These are phyloP conservation scores for Apostasia shenzhenica DNA, from an alignment of 106 monocot genomes.

Conservation along the genomic window DNA sequence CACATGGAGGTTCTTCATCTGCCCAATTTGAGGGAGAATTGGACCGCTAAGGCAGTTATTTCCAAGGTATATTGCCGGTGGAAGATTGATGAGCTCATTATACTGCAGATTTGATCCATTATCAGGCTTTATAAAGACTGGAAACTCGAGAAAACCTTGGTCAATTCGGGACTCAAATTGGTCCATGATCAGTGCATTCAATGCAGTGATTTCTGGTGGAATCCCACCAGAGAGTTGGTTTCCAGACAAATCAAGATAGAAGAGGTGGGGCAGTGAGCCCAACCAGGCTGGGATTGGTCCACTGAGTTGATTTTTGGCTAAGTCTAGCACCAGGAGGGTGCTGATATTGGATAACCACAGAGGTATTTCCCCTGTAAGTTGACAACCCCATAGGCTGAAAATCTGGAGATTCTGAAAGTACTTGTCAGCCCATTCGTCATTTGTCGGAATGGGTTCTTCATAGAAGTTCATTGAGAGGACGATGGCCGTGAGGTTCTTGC, in stretches of 20 bases:
- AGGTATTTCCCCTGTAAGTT: background rate
- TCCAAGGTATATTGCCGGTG: background rate
- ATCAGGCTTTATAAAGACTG: background rate
- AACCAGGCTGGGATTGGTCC: constrained; percentile 11
- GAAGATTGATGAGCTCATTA: constrained; percentile 1
- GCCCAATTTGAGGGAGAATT: constrained; percentile 1
- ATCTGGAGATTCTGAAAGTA: constrained; percentile 7
- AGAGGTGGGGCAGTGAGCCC: constrained; percentile 9
- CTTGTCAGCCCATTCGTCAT: background rate
- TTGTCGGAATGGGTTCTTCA: background rate
- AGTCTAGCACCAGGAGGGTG: constrained; percentile 8
- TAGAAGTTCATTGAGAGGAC: constrained; percentile 5
- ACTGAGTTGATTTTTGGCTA: constrained; percentile 2
- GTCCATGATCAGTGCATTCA: constrained; percentile 3
- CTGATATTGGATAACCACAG: constrained; percentile 10
- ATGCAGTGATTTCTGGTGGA: constrained; percentile 2
- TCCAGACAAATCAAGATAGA: background rate
- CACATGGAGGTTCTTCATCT: constrained; percentile 6
- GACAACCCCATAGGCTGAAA: background rate
- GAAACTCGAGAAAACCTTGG: constrained; percentile 7
- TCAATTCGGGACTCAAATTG: constrained; percentile 1
- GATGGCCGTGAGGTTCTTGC: constrained; percentile 6
- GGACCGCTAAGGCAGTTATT: background rate
- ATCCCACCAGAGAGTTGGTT: constrained; percentile 19
- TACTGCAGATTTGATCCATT: constrained; percentile 1